Base-by-base conservation (phyloP, 2,329 filamentous ascomycete genomes). In the Aureobasidium mangrovei region DNA sequence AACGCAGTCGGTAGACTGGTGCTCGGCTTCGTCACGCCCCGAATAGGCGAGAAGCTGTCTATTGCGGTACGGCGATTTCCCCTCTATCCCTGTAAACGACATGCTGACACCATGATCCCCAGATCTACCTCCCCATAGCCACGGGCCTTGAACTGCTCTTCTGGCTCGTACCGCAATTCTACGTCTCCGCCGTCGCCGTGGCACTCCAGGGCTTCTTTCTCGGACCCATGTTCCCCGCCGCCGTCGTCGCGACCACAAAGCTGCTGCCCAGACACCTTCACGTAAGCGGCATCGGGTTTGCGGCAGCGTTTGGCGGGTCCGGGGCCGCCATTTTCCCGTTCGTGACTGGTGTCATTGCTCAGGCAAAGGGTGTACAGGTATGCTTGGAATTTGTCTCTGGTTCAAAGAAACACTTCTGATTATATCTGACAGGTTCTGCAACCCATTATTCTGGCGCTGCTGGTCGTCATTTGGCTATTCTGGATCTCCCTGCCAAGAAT, bases 271-370 rank as follows among this genome's bases (percentile, higher is more conserved):
- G 74, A 38, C 78, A 87, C 57, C 72, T 89, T 28, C 89, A 94
- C 62, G 85, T 93, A 40, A 81, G 79, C n/a, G 82, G 84, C 0
- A 88, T 94, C 58, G 88, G 88, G 0, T 91, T 94, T 62, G 84
- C 85, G 0, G 82, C 86, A 0, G 87, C 88, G 0, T 82, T 91
- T 66, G 88, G 88, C 2, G 84, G 86, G 0, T 79, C 77, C 2
- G 88, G 88, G 0, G 86, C 84, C 1, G 84, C 86, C 66, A 67
- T 77, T 1, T 87, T 68, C 75, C 85, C 43, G 74, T 89, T 75
- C 55, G 78, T 78, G 0, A 80, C 87, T 0, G 85, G 85, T 3
- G 83, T 82, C 2, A 82, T 88, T 63, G 83, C 85, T 3, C 77
- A 83, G 64, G 72, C 73, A 1, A 78, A 74, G 58, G 81, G 81